Base-by-base conservation (phyloP, 768 basidiomycete genomes). In the Boletus reticulatus region DNA sequence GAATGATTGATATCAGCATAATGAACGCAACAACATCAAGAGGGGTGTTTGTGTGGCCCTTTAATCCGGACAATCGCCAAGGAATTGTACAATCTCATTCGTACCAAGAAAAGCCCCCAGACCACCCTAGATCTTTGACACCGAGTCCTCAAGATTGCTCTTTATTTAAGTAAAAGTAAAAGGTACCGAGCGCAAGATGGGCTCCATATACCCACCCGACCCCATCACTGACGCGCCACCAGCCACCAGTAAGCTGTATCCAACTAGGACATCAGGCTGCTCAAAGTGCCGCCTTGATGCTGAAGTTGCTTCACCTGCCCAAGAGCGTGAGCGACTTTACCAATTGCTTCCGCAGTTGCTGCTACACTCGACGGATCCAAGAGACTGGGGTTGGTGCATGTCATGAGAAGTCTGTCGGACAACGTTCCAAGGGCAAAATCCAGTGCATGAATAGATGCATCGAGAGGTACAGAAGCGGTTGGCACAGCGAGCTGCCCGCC, bases 331-430 rank as follows among this genome's bases (percentile, higher is more conserved):
- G 81, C 76, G 9, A 87, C 82, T 65, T 88, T 88, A 42, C 73
- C 69, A 31, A 92, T 85, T 2, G 86, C 80, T 58, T 89, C 87
- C n/a, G 88, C 87, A 16, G 80, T 81, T 44, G 73, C 70, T 39
- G 77, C 80, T 47, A 92, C 80, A 6, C 78, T 73, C 22, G 63
- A 48, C 32, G 78, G 74, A 63, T 89, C 85, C 50, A 76, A 42
- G 19, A 75, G 52, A 38, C 59, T 59, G 10, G 70, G 62, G 32
- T 67, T 68, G n/a, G 70, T 65, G 6, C 82, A 75, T n/a, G 83
- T 68, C 13, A 71, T 59, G 29, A 72, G 68, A 47, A 90, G 68
- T 65, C 80, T 79, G 29, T 76, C 65, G 4, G 86, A 81, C 31
- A 90, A 73, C 19, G 66, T 64, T 29, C 74, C 75, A 36, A 91